Conservation (phyloP, 2,329 filamentous ascomycete genomes). For the Aspergillus oerlinghausenensis region DNA sequence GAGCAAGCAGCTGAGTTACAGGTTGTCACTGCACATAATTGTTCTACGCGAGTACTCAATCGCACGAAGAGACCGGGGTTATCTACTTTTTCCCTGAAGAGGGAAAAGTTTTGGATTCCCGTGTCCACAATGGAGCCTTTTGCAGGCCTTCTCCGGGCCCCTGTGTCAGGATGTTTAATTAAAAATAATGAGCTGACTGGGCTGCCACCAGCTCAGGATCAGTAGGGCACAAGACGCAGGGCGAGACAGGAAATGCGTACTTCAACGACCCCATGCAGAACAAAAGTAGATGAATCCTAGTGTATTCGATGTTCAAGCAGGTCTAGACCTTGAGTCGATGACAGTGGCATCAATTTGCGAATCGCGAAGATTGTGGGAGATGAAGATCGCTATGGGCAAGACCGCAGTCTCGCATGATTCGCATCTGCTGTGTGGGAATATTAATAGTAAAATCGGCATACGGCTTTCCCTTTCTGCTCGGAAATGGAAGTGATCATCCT, state of each 20-base stretch:
- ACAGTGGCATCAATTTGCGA: background rate
- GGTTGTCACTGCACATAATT: background rate
- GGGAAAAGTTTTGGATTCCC: background rate
- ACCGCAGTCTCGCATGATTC: background rate
- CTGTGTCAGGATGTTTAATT: background rate
- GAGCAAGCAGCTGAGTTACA: background rate
- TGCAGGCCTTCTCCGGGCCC: background rate
- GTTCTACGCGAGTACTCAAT: too few species aligned
- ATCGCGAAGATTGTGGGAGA: background rate
- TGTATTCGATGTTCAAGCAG: background rate
- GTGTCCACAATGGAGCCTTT: background rate
- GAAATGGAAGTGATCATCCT: background rate
- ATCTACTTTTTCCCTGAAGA: background rate
- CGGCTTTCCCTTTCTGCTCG: background rate
- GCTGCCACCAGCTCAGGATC: background rate
- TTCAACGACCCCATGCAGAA: background rate
- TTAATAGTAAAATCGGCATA: background rate
- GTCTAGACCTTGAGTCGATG: background rate
- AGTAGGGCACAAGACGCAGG: background rate
- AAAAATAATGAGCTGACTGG: background rate
- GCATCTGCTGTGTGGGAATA: background rate
- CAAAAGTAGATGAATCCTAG: background rate
- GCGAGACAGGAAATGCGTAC: background rate
- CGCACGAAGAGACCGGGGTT: background rate
- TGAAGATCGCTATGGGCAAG: background rate